Percentiles rank a stretch among this genome's conserved stretches.
phyloP scores from a whole-genome alignment of 345 rosid genomes.

The Leavenworthia alabamica region DNA sequence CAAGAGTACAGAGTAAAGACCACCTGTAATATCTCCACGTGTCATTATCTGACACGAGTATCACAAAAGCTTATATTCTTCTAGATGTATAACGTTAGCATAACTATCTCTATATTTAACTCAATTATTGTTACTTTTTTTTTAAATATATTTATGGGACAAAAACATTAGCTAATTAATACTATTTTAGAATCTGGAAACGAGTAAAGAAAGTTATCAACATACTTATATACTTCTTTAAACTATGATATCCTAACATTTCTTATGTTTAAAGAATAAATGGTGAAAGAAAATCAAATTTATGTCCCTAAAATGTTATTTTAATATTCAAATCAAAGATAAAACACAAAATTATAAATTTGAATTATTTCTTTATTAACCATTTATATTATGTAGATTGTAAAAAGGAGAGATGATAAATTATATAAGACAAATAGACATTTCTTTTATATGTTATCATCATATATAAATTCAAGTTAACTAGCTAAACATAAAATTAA shows the following conservation, averaged over 20 bases:
- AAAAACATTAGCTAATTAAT: not conserved
- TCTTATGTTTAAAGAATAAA: not conserved
- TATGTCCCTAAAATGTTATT: not conserved
- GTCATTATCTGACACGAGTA: constrained; percentile 6
- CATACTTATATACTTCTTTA: constrained; percentile 1
- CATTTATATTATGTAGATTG: not conserved
- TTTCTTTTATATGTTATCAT: not conserved
- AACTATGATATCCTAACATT: constrained; percentile 5
- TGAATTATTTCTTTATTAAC: not conserved
- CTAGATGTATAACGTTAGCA: constrained; percentile 29
- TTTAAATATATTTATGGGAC: not conserved
- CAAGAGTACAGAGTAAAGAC: constrained; percentile 14
- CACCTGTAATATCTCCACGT: constrained; percentile 30
- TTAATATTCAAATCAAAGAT: not conserved
- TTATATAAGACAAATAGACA: not conserved
- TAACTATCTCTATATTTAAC: not conserved
- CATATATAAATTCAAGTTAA: not conserved
- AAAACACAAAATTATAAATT: not conserved
- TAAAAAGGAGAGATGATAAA: too few relatives aligned
- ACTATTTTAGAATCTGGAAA: constrained; percentile 9
- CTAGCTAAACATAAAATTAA: too few relatives aligned
- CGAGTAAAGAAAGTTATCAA: constrained; percentile 1
- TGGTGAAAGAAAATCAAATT: not conserved
- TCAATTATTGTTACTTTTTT: constrained; percentile 1
- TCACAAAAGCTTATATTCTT: constrained; percentile 19